Base-by-base conservation (phyloP, 2,329 filamentous ascomycete species). In the Thyridium curvatum region DNA sequence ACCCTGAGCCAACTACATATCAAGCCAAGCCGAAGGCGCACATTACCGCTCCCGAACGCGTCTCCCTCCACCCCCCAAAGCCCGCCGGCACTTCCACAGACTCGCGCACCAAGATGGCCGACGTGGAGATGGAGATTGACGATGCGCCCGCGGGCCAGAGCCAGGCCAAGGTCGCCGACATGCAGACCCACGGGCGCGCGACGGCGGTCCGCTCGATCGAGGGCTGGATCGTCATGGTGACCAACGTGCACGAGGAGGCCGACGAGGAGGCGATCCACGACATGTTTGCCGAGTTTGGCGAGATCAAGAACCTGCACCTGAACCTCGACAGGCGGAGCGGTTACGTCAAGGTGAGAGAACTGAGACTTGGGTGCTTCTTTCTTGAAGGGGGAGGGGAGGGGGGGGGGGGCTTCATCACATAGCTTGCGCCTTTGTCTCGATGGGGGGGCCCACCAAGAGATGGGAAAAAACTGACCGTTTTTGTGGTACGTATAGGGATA, bases 181-280 rank as follows among this genome's bases (percentile, higher is more conserved):
- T 87, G 72, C 79, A 79, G 53, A 90, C 86, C 7, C 75, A 78
- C 52, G 71, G 74, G 30, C 83, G 84, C 57, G 86, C 86, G 40
- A 87, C 82, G 1, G 86, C 86, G 17, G 86, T 93, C 43, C 85
- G 86, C 52, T 89, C 84, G 40, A 90, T 93, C 55, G 86, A 93
- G 64, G 86, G 87, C 51, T 93, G 87, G 87, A 93, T 93, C 61
- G 72, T 93, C 54, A 80, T 88, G 46, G 86, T 86, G 48, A 90
- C 86, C 38, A 93, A 93, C 55, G 83, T 93, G 28, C 86, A 93
- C 66, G 86, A 93, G 58, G 86, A 93, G 61, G 85, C 86, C 36
- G 84, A 83, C 51, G 86, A 93, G 64, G 86, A 93, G 66, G 82
- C 86, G 34, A 61, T 93, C 41, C 84, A 84, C 53, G 87, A 93